Conservation (phyloP, 1,284 basidiomycete species). For the Schizopora paradoxa region DNA sequence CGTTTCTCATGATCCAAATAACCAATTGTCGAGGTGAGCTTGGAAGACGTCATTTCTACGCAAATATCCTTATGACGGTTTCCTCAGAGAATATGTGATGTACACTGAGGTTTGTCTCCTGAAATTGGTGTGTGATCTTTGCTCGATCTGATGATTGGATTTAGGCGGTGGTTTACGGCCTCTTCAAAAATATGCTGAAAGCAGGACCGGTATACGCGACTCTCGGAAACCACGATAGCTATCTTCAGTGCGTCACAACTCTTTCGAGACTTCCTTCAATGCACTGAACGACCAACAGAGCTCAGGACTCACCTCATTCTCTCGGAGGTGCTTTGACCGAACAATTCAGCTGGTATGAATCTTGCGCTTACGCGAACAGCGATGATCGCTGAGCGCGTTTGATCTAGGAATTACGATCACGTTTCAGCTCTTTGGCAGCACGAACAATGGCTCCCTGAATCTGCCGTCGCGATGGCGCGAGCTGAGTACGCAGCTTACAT, state of each 20-base stretch:
- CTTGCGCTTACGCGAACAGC: not conserved
- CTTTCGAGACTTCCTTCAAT: constrained; percentile 11
- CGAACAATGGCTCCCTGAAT: constrained; percentile 64
- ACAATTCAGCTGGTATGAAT: constrained; percentile 61
- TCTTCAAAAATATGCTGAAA: constrained; percentile 56
- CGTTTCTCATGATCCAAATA: constrained; percentile 64
- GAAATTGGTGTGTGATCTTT: not conserved
- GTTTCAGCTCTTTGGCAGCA: constrained; percentile 63
- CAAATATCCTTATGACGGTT: constrained; percentile 3
- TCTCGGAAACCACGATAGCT: constrained; percentile 74
- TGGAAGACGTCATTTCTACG: not conserved
- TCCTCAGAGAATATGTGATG: constrained; percentile 26
- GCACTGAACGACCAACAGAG: constrained; percentile 32
- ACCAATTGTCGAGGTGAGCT: constrained; percentile 53
- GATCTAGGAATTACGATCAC: constrained; percentile 67
- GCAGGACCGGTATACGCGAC: constrained; percentile 66
- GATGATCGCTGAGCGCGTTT: not conserved
- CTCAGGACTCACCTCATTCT: constrained; percentile 58
- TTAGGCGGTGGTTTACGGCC: constrained; percentile 58
- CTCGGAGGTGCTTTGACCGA: constrained; percentile 47
- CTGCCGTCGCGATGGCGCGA: constrained; percentile 52
- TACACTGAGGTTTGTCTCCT: constrained; percentile 51
- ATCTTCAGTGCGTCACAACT: constrained; percentile 44
- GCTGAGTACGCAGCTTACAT: constrained; percentile 74
- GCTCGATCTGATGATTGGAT: constrained; percentile 8